phyloP scores from a whole-genome alignment of 129 eudicot genomes.

The Pulicaria dysenterica region DNA sequence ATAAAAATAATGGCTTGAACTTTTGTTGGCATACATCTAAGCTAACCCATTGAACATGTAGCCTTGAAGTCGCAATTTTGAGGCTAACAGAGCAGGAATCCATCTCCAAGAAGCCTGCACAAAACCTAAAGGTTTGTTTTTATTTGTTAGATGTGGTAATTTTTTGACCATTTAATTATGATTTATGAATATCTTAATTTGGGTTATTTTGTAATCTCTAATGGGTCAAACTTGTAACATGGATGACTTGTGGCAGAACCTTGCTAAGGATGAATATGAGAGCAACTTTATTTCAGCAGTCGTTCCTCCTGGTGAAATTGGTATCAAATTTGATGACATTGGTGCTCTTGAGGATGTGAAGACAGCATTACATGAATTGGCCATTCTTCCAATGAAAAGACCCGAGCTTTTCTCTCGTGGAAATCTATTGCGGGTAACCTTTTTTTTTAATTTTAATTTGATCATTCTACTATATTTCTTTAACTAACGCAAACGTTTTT shows the following conservation, averaged over 20 bases:
- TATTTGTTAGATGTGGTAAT: neutral
- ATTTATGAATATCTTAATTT: neutral
- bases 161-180: conserved; percentile 4
- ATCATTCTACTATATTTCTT: neutral
- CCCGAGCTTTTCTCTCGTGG: conserved; percentile 97
- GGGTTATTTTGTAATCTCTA: conserved; percentile 2
- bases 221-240: neutral
- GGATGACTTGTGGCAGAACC: conserved; percentile 54
- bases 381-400: conserved; percentile 96
- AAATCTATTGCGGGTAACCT: conserved; percentile 84
- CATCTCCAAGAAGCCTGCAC: conserved; percentile 80
- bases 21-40: conserved; percentile 15
- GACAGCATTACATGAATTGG: conserved; percentile 83
- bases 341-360: conserved; percentile 99
- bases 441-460: conserved; percentile 16
- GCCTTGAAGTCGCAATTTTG: conserved; percentile 81
- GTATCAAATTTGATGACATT: conserved; percentile 90
- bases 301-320: conserved; percentile 97
- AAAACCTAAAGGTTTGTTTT: conserved; percentile 70
- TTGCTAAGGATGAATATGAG: conserved; percentile 97
- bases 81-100: conserved; percentile 85
- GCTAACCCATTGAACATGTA: conserved; percentile 36
- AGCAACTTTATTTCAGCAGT: conserved; percentile 95
- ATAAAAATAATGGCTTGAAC: neutral
- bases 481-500: conserved; percentile 19